These are phyloP conservation scores for Aspergillus ruber DNA, from an alignment of 2,329 filamentous ascomycete genomes.

Conservation along the genomic window DNA sequence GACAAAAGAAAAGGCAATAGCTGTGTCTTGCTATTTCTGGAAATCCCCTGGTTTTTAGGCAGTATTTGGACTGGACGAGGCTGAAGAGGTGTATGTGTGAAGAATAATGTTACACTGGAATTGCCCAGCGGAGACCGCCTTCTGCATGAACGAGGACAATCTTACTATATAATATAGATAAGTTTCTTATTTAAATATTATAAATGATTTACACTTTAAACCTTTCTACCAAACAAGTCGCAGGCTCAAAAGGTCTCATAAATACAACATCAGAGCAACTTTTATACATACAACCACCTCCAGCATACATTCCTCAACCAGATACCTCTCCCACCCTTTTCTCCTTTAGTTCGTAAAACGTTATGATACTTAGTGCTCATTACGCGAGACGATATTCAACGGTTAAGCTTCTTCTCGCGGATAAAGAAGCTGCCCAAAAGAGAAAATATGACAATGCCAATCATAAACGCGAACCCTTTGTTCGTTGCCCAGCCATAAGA, in stretches of 20 bases:
- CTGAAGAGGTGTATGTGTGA: not conserved
- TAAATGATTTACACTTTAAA: no score
- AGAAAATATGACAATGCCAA: slow-evolving; percentile 46
- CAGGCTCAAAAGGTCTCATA: no score
- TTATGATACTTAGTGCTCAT: not conserved
- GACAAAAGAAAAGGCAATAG: not conserved
- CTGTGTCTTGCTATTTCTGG: not conserved
- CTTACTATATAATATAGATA: not conserved
- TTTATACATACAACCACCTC: no score
- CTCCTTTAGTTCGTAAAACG: no score
- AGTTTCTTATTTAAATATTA: no score
- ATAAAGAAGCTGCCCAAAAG: slow-evolving; percentile 46
- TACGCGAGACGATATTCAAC: slow-evolving; percentile 12
- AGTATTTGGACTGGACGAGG: no score
- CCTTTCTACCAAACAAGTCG: no score
- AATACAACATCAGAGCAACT: no score
- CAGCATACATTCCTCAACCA: no score
- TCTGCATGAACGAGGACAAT: not conserved
- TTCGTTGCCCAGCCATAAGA: slow-evolving; percentile 59
- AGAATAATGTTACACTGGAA: not conserved
- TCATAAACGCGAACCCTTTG: slow-evolving; percentile 46
- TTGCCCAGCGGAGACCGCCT: not conserved
- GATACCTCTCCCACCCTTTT: no score
- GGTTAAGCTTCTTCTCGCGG: slow-evolving; percentile 49
- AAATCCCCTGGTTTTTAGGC: not conserved